Evolutionary conservation across 1,284 basidiomycete genomes (phyloP).

Genomic region (Xerocomus amazonicus): DNA sequence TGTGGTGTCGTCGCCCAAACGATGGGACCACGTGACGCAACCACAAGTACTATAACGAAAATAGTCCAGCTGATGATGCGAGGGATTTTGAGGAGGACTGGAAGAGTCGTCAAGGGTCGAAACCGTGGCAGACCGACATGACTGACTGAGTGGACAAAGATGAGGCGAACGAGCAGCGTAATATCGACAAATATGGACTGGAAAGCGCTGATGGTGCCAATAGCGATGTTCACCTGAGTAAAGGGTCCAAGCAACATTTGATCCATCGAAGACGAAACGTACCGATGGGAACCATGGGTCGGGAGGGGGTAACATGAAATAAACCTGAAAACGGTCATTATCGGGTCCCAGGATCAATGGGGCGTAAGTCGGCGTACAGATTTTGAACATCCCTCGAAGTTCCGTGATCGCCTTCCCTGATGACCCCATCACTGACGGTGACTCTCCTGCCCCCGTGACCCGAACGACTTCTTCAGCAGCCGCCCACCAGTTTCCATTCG

Average conservation of each 20-base stretch:
- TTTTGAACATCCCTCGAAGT: too few relatives aligned
- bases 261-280: neutral
- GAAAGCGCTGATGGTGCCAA: slow-evolving; percentile 29
- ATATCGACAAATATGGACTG: slow-evolving; percentile 34
- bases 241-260: neutral
- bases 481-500: too few relatives aligned
- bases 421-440: too few relatives aligned
- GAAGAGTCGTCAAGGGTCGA: slow-evolving; percentile 14
- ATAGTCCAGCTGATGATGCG: slow-evolving; percentile 25
- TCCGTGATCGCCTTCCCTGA: too few relatives aligned
- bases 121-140: slow-evolving; percentile 19
- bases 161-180: slow-evolving; percentile 28
- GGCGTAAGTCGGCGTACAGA: too few relatives aligned
- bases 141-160: slow-evolving; percentile 25
- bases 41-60: slow-evolving; percentile 19
- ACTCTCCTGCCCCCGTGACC: too few relatives aligned
- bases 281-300: slow-evolving; percentile 20
- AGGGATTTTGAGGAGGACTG: slow-evolving; percentile 25
- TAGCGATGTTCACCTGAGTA: slow-evolving; percentile 19
- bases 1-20: slow-evolving; percentile 22
- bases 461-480: too few relatives aligned
- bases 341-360: too few relatives aligned
- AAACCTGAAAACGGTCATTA: slow-evolving; percentile 11
- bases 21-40: slow-evolving; percentile 13
- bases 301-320: slow-evolving; percentile 20